Conservation (phyloP, 345 rosid genomes). For the Carallia brachiata region DNA sequence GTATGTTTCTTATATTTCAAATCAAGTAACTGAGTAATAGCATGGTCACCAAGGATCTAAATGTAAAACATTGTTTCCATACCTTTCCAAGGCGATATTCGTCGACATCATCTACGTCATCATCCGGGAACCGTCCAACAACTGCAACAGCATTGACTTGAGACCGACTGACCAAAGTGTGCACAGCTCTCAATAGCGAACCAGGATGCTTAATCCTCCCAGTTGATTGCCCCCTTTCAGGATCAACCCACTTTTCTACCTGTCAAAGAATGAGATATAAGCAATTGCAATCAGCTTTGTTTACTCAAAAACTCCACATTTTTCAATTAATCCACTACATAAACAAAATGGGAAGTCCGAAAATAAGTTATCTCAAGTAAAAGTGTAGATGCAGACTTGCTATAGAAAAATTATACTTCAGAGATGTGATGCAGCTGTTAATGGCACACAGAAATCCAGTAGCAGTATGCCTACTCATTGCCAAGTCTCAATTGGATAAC, state of each 20-base stretch:
- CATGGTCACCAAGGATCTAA: background rate
- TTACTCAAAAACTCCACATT: too few relatives aligned
- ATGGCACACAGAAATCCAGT: background rate
- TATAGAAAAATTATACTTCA: too few relatives aligned
- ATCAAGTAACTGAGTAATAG: background rate
- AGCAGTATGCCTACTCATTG: background rate
- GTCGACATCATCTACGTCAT: slow-evolving; percentile 43
- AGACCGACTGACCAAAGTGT: slow-evolving; percentile 35
- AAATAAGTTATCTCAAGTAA: background rate
- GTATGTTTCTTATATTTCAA: background rate
- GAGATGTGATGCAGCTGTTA: background rate
- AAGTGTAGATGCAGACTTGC: slow-evolving; percentile 3
- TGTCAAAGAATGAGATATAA: slow-evolving; percentile 10
- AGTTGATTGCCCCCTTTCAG: slow-evolving; percentile 55
- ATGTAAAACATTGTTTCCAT: slow-evolving; percentile 7
- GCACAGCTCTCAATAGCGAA: slow-evolving; percentile 45
- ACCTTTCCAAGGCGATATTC: slow-evolving; percentile 60
- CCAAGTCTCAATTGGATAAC: too few relatives aligned
- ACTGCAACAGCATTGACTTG: slow-evolving; percentile 58
- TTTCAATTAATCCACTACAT: background rate
- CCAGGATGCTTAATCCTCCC: slow-evolving; percentile 58
- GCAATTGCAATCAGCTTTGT: background rate
- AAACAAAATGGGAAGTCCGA: background rate
- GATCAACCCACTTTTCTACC: slow-evolving; percentile 62
- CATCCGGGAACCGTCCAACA: slow-evolving; percentile 57